Evolutionary conservation across 2,329 filamentous ascomycete genomes (phyloP).

Genomic region (Verticillium nonalfalfae): DNA sequence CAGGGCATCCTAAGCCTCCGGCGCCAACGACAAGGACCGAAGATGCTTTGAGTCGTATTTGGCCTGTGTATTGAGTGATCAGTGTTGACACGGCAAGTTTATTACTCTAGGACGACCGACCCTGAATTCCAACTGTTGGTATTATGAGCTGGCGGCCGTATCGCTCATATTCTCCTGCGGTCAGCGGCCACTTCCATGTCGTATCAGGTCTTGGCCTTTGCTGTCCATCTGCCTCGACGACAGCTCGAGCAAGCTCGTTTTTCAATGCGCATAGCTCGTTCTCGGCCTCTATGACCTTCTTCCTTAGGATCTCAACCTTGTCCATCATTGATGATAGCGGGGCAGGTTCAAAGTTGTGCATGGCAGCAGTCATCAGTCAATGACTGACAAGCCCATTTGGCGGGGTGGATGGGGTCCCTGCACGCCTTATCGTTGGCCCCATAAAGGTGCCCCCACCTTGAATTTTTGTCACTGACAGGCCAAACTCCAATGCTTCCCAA

Average conservation of each 20-base stretch:
- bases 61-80: constrained; percentile 55
- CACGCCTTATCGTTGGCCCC: background rate
- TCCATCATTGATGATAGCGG: constrained; percentile 23
- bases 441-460: background rate
- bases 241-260: background rate
- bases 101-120: constrained; percentile 29
- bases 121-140: constrained; percentile 70
- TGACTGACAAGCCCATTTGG: background rate
- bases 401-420: background rate
- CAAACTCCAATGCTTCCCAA: background rate
- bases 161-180: constrained; percentile 68
- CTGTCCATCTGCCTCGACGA: background rate
- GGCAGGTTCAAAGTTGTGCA: background rate
- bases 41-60: constrained; percentile 64
- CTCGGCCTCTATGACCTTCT: constrained; percentile 36
- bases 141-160: constrained; percentile 92
- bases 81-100: constrained; percentile 1
- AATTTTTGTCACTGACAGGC: constrained; percentile 1
- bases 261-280: constrained; percentile 10
- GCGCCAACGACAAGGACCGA: constrained; percentile 78
- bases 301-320: constrained; percentile 31
- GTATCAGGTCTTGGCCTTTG: background rate
- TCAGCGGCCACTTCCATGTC: constrained; percentile 60
- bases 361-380: too few relatives aligned
- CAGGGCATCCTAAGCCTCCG: constrained; percentile 86